phyloP scores from a whole-genome alignment of 1,284 basidiomycete species.

The Cryptococcus maquisensis region DNA sequence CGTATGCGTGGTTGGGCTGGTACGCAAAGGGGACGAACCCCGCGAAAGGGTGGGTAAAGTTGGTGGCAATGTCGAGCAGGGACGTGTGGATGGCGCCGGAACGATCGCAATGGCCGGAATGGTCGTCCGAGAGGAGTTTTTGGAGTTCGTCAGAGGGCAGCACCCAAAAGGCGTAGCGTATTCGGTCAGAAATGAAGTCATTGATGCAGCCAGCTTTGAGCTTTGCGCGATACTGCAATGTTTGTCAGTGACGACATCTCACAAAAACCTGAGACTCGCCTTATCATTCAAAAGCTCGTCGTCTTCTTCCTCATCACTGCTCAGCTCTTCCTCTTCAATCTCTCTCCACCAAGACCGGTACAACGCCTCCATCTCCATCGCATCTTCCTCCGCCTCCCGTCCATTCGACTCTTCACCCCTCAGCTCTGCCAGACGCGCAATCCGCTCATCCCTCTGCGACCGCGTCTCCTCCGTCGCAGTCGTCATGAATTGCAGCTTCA shows the following conservation, averaged over 20 bases:
- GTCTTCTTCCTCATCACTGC: conserved; percentile 2
- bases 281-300: conserved; percentile 3
- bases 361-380: conserved; percentile 1
- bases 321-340: conserved; percentile 6
- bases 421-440: conserved; percentile 5
- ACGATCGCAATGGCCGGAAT: not conserved
- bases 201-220: conserved; percentile 16
- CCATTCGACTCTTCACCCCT: conserved; percentile 5
- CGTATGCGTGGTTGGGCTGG: not conserved
- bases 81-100: conserved; percentile 7
- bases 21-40: not conserved
- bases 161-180: conserved; percentile 30
- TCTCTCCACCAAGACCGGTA: conserved; percentile 8
- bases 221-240: conserved; percentile 13
- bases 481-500: conserved; percentile 5
- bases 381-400: conserved; percentile 1
- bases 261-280: conserved; percentile 2
- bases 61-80: conserved; percentile 1
- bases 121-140: conserved; percentile 5
- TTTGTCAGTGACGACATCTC: too few relatives aligned
- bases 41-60: conserved; percentile 7
- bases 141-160: conserved; percentile 29
- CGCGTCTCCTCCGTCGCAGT: not conserved
- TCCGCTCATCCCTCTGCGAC: not conserved
- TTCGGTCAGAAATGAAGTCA: conserved; percentile 20